Percentiles rank a stretch among this genome's conserved stretches.
phyloP scores from a whole-genome alignment of 2,329 filamentous ascomycete genomes.

The Arthrobotrys sphaeroides region DNA sequence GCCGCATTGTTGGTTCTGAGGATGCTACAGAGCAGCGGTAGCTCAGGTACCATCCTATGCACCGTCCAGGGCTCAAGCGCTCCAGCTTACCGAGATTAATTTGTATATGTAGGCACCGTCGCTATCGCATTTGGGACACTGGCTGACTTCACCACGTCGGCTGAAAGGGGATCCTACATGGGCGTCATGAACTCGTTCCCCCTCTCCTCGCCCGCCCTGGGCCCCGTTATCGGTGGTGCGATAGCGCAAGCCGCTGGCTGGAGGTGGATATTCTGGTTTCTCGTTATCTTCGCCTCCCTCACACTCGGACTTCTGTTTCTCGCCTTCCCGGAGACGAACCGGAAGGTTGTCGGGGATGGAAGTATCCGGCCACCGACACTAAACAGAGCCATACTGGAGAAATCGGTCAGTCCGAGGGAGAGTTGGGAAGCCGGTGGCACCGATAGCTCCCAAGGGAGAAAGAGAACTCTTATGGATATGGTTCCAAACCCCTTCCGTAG shows the following conservation, averaged over 20 bases:
- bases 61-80: too few species aligned
- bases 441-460: constrained; percentile 60
- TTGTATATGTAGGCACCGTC: constrained; percentile 67
- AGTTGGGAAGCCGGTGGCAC: not conserved
- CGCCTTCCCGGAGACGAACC: constrained; percentile 70
- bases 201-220: constrained; percentile 65
- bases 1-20: constrained; percentile 70
- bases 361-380: constrained; percentile 66
- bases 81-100: not conserved
- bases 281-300: constrained; percentile 64
- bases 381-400: constrained; percentile 64
- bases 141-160: constrained; percentile 74
- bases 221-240: constrained; percentile 72
- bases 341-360: constrained; percentile 71
- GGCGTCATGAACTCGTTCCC: constrained; percentile 71
- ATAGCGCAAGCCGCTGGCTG: constrained; percentile 72
- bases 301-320: constrained; percentile 66
- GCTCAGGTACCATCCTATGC: constrained; percentile 62
- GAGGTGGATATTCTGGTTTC: constrained; percentile 76
- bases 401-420: constrained; percentile 11
- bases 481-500: constrained; percentile 64
- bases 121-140: constrained; percentile 76
- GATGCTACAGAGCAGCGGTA: constrained; percentile 72
- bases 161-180: constrained; percentile 78
- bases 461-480: constrained; percentile 18